Conservation (phyloP, 495 filamentous ascomycete species). For the Podospora fimiseda region DNA sequence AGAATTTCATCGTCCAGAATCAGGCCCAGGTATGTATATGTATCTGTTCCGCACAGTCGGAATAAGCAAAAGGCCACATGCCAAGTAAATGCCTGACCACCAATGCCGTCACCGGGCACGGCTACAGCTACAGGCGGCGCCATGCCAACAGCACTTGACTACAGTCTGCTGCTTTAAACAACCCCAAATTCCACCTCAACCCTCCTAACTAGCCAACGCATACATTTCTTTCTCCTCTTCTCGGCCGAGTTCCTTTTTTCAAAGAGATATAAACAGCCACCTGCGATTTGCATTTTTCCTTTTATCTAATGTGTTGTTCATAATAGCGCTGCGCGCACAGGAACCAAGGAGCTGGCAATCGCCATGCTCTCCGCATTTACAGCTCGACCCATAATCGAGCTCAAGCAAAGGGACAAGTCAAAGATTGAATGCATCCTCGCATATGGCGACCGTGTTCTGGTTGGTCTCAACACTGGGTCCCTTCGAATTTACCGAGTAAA, state of each 20-base stretch:
- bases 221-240: too few species aligned
- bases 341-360: constrained; percentile 23
- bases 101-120: not conserved
- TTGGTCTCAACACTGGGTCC: constrained; percentile 82
- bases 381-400: constrained; percentile 92
- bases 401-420: constrained; percentile 88
- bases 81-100: not conserved
- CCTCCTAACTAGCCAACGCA: too few species aligned
- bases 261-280: too few species aligned
- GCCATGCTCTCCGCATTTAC: constrained; percentile 97
- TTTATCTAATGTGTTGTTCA: constrained; percentile 23
- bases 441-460: constrained; percentile 84
- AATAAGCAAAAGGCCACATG: not conserved
- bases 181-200: not conserved
- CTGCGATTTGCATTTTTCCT: too few species aligned
- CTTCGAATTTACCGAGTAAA: constrained; percentile 90
- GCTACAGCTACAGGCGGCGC: not conserved
- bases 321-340: constrained; percentile 13
- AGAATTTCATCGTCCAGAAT: too few species aligned
- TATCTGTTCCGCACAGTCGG: too few species aligned
- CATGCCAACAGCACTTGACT: not conserved
- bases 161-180: not conserved
- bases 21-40: too few species aligned
- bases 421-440: constrained; percentile 91
- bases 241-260: too few species aligned